Conservation (phyloP, 306 rosid species). For the Argentina anserina region DNA sequence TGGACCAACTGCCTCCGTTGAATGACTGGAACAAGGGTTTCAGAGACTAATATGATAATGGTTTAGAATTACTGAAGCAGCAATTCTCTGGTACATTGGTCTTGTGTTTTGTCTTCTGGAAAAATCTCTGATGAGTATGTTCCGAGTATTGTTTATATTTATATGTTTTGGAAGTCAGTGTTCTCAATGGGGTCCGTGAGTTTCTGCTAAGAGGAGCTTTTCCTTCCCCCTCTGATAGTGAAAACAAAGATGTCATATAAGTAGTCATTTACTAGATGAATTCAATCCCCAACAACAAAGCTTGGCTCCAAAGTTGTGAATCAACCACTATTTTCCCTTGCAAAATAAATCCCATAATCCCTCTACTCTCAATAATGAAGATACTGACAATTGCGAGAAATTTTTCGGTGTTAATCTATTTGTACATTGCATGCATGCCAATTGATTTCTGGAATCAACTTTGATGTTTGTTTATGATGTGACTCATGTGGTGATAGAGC, state of each 20-base stretch:
- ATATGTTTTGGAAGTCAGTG: neutral
- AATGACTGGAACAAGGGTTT: neutral
- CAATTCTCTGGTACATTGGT: neutral
- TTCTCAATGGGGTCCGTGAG: neutral
- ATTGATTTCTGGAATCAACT: neutral
- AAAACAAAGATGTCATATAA: neutral
- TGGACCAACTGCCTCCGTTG: neutral
- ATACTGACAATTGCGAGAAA: slow-evolving; percentile 3
- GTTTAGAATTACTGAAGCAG: neutral
- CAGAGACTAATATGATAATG: neutral
- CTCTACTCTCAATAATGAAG: neutral
- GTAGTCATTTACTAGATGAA: neutral
- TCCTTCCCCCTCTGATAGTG: neutral
- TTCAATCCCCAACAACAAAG: neutral
- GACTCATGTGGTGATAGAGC: neutral
- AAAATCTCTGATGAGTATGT: neutral
- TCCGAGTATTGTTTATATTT: neutral
- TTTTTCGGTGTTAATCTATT: neutral
- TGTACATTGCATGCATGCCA: slow-evolving; percentile 3
- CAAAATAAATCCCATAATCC: neutral
- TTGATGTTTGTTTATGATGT: neutral
- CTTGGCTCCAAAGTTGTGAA: neutral
- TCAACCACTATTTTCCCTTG: neutral
- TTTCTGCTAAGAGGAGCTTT: neutral
- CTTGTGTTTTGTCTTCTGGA: neutral